Evolutionary conservation across 441 rosid genomes (phyloP), one percentile per base, ranked within the genome.

Genomic region (Corymbia citriodora): DNA sequence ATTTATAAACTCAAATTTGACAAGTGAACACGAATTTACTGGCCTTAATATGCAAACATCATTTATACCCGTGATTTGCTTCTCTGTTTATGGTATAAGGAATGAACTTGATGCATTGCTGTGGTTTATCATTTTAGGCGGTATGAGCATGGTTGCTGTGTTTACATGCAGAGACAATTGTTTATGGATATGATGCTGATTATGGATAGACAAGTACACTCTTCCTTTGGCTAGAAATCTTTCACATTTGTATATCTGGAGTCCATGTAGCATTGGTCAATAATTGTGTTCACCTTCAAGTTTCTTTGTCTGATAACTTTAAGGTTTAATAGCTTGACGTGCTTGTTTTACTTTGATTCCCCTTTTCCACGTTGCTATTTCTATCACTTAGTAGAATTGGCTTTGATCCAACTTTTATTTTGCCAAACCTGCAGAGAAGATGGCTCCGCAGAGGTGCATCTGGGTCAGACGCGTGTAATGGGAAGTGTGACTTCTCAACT

Each of bases 381-480:
- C 63, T 83, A 55, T 59, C 45, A 1, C 87, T 81, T 85, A 31
- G 12, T 92, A 79, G n/a, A 4, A 54, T 31, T 90, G 92, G 86
- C 83, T 81, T 70, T 14, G 15, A 31, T 79, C 45, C 61, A 31
- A 40, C 48, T 6, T 59, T 88, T n/a, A 18, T 12, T 88, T 9
- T 36, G 21, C 45, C 92, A 88, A 87, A 70, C 89, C 82, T 91
- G 91, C 94, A 98, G 99, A 91, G 99, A 97, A 90, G 97, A 93
- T 94, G 99, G 99, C 59, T 95, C 98, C 68, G 94, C 99, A 25
- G 98, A 98, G 93, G 99, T 98, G 93, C 99, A 96, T 90, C 95
- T 98, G 89, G 99, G 99, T 86, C 96, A 97, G 92, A 98, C 99
- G 81, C 98, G 94, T 93, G 98, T 98, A 4, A 96, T 97, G 98